These are phyloP conservation scores for Fraxinus xanthoxyloides DNA, from an alignment of 305 asterid genomes.

Conservation along the genomic window DNA sequence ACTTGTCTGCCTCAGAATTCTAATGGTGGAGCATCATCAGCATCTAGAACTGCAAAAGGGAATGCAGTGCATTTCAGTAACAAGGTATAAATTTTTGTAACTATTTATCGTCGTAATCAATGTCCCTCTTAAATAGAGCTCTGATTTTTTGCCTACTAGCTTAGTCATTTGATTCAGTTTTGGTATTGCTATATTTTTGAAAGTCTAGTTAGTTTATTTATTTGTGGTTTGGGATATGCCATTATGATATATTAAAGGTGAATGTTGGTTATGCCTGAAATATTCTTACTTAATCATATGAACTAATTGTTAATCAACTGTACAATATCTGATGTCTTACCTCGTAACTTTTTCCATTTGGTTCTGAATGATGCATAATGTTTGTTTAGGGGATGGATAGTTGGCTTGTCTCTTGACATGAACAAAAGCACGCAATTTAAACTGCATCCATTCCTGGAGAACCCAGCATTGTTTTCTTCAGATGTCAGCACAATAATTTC, in stretches of 20 bases:
- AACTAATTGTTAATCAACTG: neutral
- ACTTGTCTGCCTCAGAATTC: slow-evolving; percentile 75
- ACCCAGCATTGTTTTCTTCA: neutral
- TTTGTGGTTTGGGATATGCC: neutral
- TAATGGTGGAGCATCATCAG: slow-evolving; percentile 48
- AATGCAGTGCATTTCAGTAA: slow-evolving; percentile 56
- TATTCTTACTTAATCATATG: neutral
- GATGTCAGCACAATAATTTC: neutral
- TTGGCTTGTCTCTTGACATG: neutral
- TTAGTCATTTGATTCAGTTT: slow-evolving; percentile 6
- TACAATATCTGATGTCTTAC: neutral
- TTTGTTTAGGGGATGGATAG: neutral
- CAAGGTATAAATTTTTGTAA: slow-evolving; percentile 50
- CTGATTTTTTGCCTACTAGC: slow-evolving; percentile 16
- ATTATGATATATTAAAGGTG: neutral
- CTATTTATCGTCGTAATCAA: neutral
- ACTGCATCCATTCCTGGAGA: neutral
- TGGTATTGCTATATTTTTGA: neutral
- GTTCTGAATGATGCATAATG: neutral
- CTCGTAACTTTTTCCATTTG: neutral
- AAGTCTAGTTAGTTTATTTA: neutral
- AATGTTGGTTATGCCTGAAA: neutral
- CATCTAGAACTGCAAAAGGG: slow-evolving; percentile 61
- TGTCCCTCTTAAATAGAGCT: neutral
- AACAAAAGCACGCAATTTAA: neutral